Evolutionary conservation across 2,329 filamentous ascomycete genomes (phyloP), one percentile per base, ranked within the genome.

Genomic region (Diaporthe citriasiana): DNA sequence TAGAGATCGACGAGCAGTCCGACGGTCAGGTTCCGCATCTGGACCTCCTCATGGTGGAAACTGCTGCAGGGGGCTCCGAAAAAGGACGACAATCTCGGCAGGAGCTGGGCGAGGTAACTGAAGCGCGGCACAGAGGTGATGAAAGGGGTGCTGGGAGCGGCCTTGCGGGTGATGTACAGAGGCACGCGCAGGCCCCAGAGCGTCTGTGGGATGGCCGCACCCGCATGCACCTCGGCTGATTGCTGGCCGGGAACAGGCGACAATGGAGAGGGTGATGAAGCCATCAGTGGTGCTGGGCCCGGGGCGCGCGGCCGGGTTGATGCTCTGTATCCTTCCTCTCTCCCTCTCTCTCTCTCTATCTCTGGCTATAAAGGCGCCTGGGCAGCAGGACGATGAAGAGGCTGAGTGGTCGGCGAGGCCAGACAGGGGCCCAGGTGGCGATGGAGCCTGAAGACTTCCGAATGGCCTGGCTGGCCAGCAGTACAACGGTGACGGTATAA

Each of bases 1-100:
- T 91, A 91, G 35, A 91, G 83, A 77, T 91, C 89, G 68, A 87
- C 83, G 40, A 91, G 84, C 75, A 90, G 81, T 19, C 88, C 88
- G 35, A 87, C 86, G n/a, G 87, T 82, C 55, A 90, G 83, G 79
- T 89, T 88, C 72, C 87, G 85, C 73, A 89, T 82, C 76, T 87
- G 85, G 22, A 90, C 82, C 71, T 87, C 84, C 74, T 90, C 88
- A 78, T 89, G 88, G 79, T 90, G 87, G 79, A 91, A 91, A 80
- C 88, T 90, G 42, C 88, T 89, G 81, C 89, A 90, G 4, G 88
- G 83, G 13, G 83, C 79, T 74, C 84, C 83, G 80, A 90, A 91
- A 81, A 86, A 90, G 76, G 85, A 82, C 0, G 85, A 82, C 60
- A 91, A 84, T 38, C 89, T 87, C 33, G 89, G 89, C 55, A 90